Percentiles rank a stretch among this genome's conserved stretches.
Evolutionary conservation across 495 filamentous ascomycete genomes (phyloP).

Genomic region (Pyronema omphalodes): DNA sequence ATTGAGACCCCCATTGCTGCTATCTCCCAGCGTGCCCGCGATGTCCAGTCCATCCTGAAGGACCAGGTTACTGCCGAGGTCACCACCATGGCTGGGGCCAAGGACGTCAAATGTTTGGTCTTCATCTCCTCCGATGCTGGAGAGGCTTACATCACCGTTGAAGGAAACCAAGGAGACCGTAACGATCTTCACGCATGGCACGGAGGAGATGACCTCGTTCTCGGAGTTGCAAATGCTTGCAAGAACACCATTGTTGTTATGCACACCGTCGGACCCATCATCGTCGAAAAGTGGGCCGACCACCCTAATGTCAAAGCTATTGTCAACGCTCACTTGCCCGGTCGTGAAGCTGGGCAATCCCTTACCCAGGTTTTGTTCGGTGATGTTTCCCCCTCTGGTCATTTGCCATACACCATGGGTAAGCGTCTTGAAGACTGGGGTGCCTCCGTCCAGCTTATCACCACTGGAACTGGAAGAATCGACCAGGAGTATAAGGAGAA

Average conservation of each 20-base stretch:
- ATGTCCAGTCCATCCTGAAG: slow-evolving; percentile 32
- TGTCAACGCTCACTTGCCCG: slow-evolving; percentile 42
- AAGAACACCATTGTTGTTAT: slow-evolving; percentile 45
- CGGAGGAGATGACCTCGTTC: slow-evolving; percentile 39
- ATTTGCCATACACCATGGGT: slow-evolving; percentile 56
- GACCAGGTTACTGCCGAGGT: slow-evolving; percentile 36
- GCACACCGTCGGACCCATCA: slow-evolving; percentile 40
- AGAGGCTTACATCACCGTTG: slow-evolving; percentile 48
- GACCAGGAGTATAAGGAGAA: slow-evolving; percentile 50
- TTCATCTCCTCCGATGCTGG: slow-evolving; percentile 49
- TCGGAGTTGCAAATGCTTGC: slow-evolving; percentile 36
- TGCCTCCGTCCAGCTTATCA: slow-evolving; percentile 24
- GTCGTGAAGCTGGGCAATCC: slow-evolving; percentile 40
- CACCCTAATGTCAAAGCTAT: slow-evolving; percentile 46
- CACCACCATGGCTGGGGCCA: slow-evolving; percentile 36
- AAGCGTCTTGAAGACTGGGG: slow-evolving; percentile 43
- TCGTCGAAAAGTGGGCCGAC: slow-evolving; percentile 40
- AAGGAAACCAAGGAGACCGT: slow-evolving; percentile 40
- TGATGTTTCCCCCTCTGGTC: slow-evolving; percentile 38
- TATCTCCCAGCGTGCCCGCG: slow-evolving; percentile 29
- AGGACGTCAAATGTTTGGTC: slow-evolving; percentile 29
- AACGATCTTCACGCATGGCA: slow-evolving; percentile 28
- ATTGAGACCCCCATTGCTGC: slow-evolving; percentile 39
- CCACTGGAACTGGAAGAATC: slow-evolving; percentile 24
- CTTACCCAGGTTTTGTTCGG: slow-evolving; percentile 43